Conservation (phyloP, 192 early-diverging fungal species). For the Coemansia sp. region DNA sequence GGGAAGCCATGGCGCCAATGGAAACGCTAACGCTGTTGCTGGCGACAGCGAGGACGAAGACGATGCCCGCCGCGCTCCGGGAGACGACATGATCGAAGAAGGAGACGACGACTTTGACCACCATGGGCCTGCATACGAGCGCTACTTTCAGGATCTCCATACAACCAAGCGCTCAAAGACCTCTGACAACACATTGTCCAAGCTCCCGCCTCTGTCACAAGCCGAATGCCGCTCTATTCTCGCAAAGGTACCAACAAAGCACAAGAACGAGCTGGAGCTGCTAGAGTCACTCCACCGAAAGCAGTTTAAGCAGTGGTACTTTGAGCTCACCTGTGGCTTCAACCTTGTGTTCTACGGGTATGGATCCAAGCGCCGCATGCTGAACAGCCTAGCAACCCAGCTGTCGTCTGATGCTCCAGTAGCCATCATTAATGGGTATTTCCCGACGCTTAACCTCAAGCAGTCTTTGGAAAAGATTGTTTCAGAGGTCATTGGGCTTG, state of each 20-base stretch:
- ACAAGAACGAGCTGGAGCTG: constrained; percentile 56
- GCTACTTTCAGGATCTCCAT: constrained; percentile 76
- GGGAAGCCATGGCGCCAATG: constrained; percentile 1
- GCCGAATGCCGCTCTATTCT: constrained; percentile 61
- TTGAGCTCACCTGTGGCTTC: constrained; percentile 79
- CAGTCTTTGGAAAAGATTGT: constrained; percentile 66
- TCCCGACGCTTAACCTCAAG: constrained; percentile 70
- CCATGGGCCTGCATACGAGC: constrained; percentile 56
- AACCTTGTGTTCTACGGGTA: constrained; percentile 90
- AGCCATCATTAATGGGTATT: constrained; percentile 82
- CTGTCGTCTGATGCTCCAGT: constrained; percentile 58
- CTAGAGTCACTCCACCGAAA: constrained; percentile 55
- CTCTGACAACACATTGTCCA: constrained; percentile 84
- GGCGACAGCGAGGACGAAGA: constrained; percentile 5
- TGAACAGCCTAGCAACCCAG: constrained; percentile 67
- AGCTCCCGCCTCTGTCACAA: constrained; percentile 71
- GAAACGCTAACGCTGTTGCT: background rate
- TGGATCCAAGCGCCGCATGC: constrained; percentile 84
- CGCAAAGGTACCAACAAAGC: constrained; percentile 55
- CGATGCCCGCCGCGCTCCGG: background rate
- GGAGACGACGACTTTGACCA: constrained; percentile 11
- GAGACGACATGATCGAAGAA: background rate
- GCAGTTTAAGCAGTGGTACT: constrained; percentile 83
- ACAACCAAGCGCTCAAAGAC: constrained; percentile 53
- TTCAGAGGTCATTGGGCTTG: constrained; percentile 22